Conservation (phyloP, 139 green algal species). For the Pleodorina starrii region DNA sequence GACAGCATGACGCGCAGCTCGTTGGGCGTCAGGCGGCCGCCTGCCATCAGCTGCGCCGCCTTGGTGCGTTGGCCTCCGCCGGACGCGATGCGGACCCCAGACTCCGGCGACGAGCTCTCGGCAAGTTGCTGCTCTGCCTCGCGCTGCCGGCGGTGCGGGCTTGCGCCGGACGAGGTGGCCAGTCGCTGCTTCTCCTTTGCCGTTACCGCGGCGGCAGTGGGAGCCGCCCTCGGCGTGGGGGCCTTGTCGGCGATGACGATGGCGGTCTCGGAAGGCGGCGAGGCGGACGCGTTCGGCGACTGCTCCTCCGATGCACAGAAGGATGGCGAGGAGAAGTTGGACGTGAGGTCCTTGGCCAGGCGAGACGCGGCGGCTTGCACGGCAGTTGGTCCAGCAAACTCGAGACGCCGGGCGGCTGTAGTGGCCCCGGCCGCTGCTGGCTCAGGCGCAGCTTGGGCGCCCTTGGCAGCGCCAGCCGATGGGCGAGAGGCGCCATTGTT, state of each 20-base stretch:
- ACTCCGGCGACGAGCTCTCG: background rate
- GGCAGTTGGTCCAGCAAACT: background rate
- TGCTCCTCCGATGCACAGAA: background rate
- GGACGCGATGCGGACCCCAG: background rate
- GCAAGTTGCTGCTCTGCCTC: no score
- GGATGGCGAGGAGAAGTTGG: background rate
- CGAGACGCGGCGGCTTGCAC: background rate
- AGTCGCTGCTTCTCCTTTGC: background rate
- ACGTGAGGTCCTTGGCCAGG: background rate
- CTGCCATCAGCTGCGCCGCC: background rate
- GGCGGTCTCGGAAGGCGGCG: background rate
- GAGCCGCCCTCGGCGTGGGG: background rate
- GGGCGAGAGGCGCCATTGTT: background rate
- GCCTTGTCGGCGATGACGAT: background rate
- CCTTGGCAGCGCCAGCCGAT: background rate
- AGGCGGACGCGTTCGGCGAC: background rate
- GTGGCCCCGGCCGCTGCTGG: background rate
- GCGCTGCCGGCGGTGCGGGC: background rate
- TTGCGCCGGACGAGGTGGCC: background rate
- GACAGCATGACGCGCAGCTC: slow-evolving; percentile 39
- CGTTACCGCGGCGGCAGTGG: background rate
- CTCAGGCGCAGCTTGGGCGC: background rate
- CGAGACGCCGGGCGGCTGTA: background rate
- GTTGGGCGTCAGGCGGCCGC: background rate
- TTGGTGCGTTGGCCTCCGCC: background rate